Evolutionary conservation across 176 grass and related monocot species (phyloP), one percentile per base, ranked within the genome.

Genomic region (Eleusine coracana): DNA sequence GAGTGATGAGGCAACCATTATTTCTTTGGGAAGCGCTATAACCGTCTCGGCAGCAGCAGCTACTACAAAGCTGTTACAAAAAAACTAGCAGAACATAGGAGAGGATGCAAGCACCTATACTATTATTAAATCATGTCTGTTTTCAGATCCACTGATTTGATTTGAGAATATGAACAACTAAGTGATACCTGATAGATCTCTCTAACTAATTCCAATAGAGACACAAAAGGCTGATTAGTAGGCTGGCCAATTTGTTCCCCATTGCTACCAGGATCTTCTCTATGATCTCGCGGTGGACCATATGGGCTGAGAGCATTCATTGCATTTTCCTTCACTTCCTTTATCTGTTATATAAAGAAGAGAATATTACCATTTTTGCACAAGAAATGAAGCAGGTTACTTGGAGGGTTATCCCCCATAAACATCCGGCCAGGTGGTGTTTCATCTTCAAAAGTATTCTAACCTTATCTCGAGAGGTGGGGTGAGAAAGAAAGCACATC

Each of bases 401-500:
- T 63, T 71, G 28, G 17, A 23, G 52, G 29, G 55, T 15, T 66
- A 68, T 71, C 46, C 66, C 66, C 56, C 18, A 39, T 77, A 71
- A 4, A 76, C 64, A 83, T 79, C 15, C 36, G 29, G 28, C 11
- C 67, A 29, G 62, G 78, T 58, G 40, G 46, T 71, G 83, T 10
- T 84, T 84, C 52, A 46, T 31, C 73, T 28, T 46, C 44, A 46
- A 46, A 66, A 78, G 17, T 71, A 79, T 21, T 80, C 88, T 84
- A 72, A 98, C 96, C 96, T 98, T 98, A 49, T 95, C 84, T 77
- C 89, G 91, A 59, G 86, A 91, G 83, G 86, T 86, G 7, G 96
- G 96, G 36, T 98, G 84, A 55, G 92, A 91, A 91, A 98, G 82
- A 90, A 98, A 98, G 79, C 92, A 93, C 90, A 93, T 95, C 96